phyloP scores from a whole-genome alignment of 1,139 yeast genomes.

The Nakaseomyces uthaithaninus region DNA sequence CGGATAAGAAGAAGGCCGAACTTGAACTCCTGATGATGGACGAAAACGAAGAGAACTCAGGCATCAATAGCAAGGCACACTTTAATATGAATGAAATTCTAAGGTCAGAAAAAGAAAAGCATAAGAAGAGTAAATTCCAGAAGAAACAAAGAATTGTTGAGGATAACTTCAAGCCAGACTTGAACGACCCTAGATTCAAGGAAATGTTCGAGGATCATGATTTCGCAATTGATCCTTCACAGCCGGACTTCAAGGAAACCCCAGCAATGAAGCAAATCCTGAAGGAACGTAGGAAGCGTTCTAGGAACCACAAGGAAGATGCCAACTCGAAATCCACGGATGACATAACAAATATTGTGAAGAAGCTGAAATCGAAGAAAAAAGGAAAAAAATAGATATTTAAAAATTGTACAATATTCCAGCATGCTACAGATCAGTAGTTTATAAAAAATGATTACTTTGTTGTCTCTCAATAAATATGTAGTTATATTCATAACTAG shows the following conservation, averaged over 20 bases:
- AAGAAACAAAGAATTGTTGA: constrained; percentile 43
- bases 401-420: not conserved
- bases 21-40: constrained; percentile 68
- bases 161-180: constrained; percentile 60
- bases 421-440: too few species aligned
- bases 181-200: constrained; percentile 77
- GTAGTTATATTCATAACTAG: too few species aligned
- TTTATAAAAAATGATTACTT: too few species aligned
- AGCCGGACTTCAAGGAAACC: constrained; percentile 81
- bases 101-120: constrained; percentile 56
- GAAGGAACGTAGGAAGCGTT: constrained; percentile 62
- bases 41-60: constrained; percentile 50
- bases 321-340: constrained; percentile 8
- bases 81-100: constrained; percentile 74
- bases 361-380: constrained; percentile 23
- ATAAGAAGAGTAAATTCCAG: constrained; percentile 46
- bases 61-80: constrained; percentile 41
- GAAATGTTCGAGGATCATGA: constrained; percentile 84
- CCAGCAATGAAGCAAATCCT: constrained; percentile 76
- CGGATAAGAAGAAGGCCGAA: constrained; percentile 51
- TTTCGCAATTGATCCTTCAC: constrained; percentile 86
- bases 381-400: not conserved
- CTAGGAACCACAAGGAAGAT: constrained; percentile 15
- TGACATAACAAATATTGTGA: constrained; percentile 22
- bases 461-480: too few species aligned